Base-by-base conservation (phyloP, 2,329 filamentous ascomycete genomes). In the Beauveria sp. region DNA sequence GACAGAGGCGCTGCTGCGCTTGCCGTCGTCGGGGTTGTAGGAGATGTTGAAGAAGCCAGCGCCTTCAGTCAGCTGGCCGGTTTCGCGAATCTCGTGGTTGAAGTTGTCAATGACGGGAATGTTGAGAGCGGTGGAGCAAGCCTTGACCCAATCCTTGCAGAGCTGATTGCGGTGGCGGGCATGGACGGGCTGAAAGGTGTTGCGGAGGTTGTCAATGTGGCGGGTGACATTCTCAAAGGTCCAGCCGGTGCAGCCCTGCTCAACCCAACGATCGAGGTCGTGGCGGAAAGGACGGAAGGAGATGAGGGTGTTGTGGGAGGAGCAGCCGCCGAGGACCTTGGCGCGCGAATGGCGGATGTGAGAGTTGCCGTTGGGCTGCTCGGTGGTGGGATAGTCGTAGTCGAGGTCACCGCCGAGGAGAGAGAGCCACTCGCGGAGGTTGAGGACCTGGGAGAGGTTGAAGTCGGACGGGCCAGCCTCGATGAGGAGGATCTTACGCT, bases 281-380 rank as follows among this genome's bases (percentile, higher is more conserved):
- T 96, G 93, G 74, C 92, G 86, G 71, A 96, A 96, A 8, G 92
- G 91, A 28, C 91, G 86, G 84, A 96, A 96, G 20, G 90, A 95
- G 74, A 96, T 96, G 69, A 96, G 81, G 22, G 92, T 96, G 78
- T 96, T 96, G 82, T 96, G 92, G 63, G 89, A 93, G 50, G 91
- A 96, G 81, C 92, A 96, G 67, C 92, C 92, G 67, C 92, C 92
- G 34, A 96, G 83, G 45, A 96, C 91, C 80, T 96, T 96, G 65
- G 92, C 92, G 65, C 92, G 88, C 16, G 92, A 96, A 79, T 96
- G 92, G 66, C 91, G 87, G 77, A 96, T 96, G 77, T 91, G 84
- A 61, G 90, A 95, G 80, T 96, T 96, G 71, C 91, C 91, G 78
- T 86, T 95, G 65, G 91, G 91, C 79, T 96, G 92, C 77, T 96